Percentiles rank a stretch among this genome's conserved stretches.
Evolutionary conservation across 805 yeast genomes (phyloP).

Genomic region (Suhomyces vadensis): DNA sequence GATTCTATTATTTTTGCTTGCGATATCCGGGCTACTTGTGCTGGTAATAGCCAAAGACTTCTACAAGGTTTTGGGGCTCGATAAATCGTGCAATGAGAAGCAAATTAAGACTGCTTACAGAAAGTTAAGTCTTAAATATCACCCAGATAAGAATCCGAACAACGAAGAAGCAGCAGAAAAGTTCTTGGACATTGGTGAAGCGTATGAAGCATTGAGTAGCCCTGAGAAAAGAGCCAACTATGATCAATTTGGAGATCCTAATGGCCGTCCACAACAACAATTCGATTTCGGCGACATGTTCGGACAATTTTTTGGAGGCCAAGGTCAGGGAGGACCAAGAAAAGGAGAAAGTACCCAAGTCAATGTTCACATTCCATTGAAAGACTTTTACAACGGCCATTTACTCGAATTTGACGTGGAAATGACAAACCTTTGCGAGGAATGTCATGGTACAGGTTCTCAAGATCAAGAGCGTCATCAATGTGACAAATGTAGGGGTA

Average conservation of each 20-base stretch:
- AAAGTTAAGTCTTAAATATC: constrained; percentile 77
- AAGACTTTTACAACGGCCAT: constrained; percentile 72
- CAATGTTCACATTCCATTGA: constrained; percentile 54
- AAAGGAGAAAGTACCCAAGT: constrained; percentile 64
- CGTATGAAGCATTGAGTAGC: constrained; percentile 82
- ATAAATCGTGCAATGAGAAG: constrained; percentile 67
- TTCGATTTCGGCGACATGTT: constrained; percentile 61
- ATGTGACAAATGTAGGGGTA: constrained; percentile 74
- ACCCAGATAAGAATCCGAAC: constrained; percentile 86
- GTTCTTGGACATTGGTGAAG: constrained; percentile 90
- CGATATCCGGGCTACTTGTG: constrained; percentile 11
- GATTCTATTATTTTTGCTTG: constrained; percentile 7
- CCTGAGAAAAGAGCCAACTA: constrained; percentile 65
- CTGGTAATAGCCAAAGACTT: constrained; percentile 41
- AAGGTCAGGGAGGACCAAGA: constrained; percentile 39
- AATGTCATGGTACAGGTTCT: constrained; percentile 84
- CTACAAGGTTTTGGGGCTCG: constrained; percentile 67
- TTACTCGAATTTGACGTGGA: constrained; percentile 59
- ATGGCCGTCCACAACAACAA: constrained; percentile 39
- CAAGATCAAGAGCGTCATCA: constrained; percentile 68
- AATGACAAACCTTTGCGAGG: constrained; percentile 72
- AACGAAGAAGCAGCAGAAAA: constrained; percentile 80
- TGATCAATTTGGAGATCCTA: constrained; percentile 76
- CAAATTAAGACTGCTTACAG: constrained; percentile 87
- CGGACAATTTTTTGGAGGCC: constrained; percentile 48